Percentiles rank a stretch among this genome's conserved stretches.
Conservation (phyloP, 352 stramenopile genomes). For the Globisporangium mamillatum region DNA sequence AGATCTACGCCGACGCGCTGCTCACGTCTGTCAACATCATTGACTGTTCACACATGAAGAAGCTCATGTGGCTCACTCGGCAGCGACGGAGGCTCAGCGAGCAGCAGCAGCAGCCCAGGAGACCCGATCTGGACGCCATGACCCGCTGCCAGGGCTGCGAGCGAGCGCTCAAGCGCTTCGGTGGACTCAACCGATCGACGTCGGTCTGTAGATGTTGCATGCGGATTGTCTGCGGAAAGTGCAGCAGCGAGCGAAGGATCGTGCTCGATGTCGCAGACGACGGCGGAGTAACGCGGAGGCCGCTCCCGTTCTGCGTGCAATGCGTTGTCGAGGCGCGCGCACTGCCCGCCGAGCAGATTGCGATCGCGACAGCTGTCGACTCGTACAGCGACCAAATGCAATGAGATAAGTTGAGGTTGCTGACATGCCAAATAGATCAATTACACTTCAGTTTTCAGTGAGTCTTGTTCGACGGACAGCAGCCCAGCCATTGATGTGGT, state of each 20-base stretch:
- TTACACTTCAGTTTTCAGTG: too few species aligned
- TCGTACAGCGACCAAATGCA: too few species aligned
- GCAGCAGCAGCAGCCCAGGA: background rate
- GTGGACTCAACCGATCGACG: slow-evolving; percentile 10
- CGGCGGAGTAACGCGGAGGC: slow-evolving; percentile 31
- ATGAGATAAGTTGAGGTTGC: too few species aligned
- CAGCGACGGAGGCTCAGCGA: background rate
- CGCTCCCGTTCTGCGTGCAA: slow-evolving; percentile 51
- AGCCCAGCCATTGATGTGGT: too few species aligned
- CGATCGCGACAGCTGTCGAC: slow-evolving; percentile 23
- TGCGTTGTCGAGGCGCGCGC: slow-evolving; percentile 58
- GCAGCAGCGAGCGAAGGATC: slow-evolving; percentile 20
- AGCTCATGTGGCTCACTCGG: slow-evolving; percentile 31
- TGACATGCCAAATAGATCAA: too few species aligned
- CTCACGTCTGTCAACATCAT: slow-evolving; percentile 20
- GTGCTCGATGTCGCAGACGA: slow-evolving; percentile 32
- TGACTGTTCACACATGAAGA: slow-evolving; percentile 33
- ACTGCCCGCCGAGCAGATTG: slow-evolving; percentile 44
- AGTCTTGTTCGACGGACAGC: too few species aligned
- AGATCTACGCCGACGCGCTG: slow-evolving; percentile 37
- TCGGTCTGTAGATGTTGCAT: slow-evolving; percentile 13
- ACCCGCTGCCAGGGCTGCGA: slow-evolving; percentile 6
- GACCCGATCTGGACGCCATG: background rate
- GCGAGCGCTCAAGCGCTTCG: slow-evolving; percentile 7
- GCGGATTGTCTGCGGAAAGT: slow-evolving; percentile 23